phyloP scores from a whole-genome alignment of 2,329 filamentous ascomycete species.

The Dactylellina haptotyla region DNA sequence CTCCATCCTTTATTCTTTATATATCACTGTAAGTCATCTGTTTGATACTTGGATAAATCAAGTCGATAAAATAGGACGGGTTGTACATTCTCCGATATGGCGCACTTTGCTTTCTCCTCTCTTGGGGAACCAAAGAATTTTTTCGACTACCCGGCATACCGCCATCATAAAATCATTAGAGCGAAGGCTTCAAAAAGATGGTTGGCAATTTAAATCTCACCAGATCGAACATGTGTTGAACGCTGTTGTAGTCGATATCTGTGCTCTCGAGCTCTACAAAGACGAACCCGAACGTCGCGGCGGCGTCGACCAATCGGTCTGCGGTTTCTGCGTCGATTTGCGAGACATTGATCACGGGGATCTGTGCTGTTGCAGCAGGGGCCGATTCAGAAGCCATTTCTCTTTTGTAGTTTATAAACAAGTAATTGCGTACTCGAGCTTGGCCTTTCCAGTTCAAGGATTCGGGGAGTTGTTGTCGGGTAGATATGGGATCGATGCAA shows the following conservation, averaged over 20 bases:
- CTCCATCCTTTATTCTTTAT: constrained; percentile 85
- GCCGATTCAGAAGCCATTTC: constrained; percentile 33
- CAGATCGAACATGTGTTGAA: constrained; percentile 77
- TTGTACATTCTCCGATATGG: constrained; percentile 72
- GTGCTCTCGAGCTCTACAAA: constrained; percentile 81
- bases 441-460: no score
- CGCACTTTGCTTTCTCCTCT: constrained; percentile 77
- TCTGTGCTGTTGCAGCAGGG: constrained; percentile 60
- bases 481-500: no score
- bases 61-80: not conserved
- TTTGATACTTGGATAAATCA: constrained; percentile 1
- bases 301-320: constrained; percentile 79
- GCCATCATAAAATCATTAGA: not conserved
- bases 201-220: constrained; percentile 64
- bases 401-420: no score
- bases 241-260: constrained; percentile 73
- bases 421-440: no score
- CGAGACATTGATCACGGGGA: constrained; percentile 86
- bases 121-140: constrained; percentile 76
- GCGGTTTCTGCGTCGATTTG: constrained; percentile 69
- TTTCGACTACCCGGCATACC: constrained; percentile 73
- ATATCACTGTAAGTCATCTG: not conserved
- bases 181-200: no score
- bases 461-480: no score
- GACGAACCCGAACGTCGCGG: constrained; percentile 84